A percentile compares a stretch with the other conserved stretches of the same genome.
Conservation (phyloP, 2,329 filamentous ascomycete species). For the Daldinia eschscholtzii region DNA sequence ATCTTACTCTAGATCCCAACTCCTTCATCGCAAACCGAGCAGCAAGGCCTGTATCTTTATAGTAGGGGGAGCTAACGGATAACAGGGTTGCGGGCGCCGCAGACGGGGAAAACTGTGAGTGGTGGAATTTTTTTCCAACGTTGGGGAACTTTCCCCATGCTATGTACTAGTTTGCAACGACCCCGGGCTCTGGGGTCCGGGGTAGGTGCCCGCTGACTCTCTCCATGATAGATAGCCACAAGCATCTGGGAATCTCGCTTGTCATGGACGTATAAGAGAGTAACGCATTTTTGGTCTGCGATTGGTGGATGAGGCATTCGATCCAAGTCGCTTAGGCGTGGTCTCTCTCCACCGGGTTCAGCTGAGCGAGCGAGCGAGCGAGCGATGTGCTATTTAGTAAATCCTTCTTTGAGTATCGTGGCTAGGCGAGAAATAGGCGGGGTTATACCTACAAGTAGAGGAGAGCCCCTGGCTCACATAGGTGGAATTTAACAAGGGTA, state of each 20-base stretch:
- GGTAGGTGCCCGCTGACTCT: conserved; percentile 3
- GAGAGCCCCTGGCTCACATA: neutral
- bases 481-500: neutral
- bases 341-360: conserved; percentile 1
- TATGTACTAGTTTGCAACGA: neutral
- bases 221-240: neutral
- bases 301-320: conserved; percentile 24
- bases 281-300: neutral
- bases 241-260: neutral
- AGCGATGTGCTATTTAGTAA: conserved; percentile 18
- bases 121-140: conserved; percentile 31
- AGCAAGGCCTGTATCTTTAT: neutral
- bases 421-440: neutral
- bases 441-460: too few relatives aligned
- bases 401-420: neutral
- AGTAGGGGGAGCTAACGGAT: conserved; percentile 2
- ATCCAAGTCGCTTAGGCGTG: conserved; percentile 17
- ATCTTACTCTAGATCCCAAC: neutral
- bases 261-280: neutral
- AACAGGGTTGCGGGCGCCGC: conserved; percentile 10
- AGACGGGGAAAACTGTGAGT: conserved; percentile 28
- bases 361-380: conserved; percentile 18
- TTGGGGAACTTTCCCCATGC: conserved; percentile 21
- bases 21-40: neutral
- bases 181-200: conserved; percentile 19